Evolutionary conservation across 1,284 basidiomycete genomes (phyloP).

Genomic region (Cystobasidium pallidum): DNA sequence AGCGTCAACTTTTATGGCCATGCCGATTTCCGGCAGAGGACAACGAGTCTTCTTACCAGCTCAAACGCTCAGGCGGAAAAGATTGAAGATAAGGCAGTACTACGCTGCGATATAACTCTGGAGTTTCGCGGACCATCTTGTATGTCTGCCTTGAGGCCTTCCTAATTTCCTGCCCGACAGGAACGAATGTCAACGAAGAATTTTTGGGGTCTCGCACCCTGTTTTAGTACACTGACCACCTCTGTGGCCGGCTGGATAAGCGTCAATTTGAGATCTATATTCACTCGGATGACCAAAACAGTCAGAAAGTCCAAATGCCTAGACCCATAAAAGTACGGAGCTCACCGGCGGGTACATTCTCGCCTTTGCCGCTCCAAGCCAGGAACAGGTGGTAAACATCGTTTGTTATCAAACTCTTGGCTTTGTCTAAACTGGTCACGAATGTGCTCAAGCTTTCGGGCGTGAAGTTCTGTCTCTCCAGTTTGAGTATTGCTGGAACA

Average conservation of each 20-base stretch:
- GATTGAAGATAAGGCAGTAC: constrained; percentile 77
- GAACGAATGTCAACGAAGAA: not conserved
- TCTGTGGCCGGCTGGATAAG: constrained; percentile 81
- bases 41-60: constrained; percentile 67
- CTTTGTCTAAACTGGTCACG: not conserved
- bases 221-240: constrained; percentile 53
- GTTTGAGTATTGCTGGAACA: constrained; percentile 63
- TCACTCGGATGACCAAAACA: too few species aligned
- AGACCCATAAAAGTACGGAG: too few species aligned
- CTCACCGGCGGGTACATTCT: constrained; percentile 38
- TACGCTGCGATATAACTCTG: constrained; percentile 68
- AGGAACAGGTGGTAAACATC: constrained; percentile 53
- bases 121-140: constrained; percentile 78
- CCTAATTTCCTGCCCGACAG: constrained; percentile 53
- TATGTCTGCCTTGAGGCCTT: constrained; percentile 79
- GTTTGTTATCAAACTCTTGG: constrained; percentile 49
- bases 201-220: not conserved
- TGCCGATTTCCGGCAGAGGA: too few species aligned
- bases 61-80: constrained; percentile 72
- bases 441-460: not conserved
- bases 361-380: constrained; percentile 47
- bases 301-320: too few species aligned
- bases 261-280: constrained; percentile 67
- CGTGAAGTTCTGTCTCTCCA: constrained; percentile 65
- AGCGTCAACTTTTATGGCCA: not conserved